Evolutionary conservation across 768 basidiomycete species (phyloP).

Genomic region (Ramaria rubella): DNA sequence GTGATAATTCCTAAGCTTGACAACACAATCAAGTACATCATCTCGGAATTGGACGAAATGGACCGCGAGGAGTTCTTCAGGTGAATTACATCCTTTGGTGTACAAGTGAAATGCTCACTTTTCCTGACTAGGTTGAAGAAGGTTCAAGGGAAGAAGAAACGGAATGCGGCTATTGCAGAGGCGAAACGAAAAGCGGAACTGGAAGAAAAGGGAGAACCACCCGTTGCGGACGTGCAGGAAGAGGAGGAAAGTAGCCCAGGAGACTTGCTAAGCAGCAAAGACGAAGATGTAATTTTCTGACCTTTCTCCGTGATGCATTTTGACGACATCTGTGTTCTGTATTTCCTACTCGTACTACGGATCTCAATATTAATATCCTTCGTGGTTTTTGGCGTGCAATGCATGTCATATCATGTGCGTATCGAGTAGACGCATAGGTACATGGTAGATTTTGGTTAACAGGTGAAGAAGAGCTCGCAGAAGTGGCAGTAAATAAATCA

Average conservation of each 20-base stretch:
- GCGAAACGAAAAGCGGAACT: conserved; percentile 14
- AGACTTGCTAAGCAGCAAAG: conserved; percentile 79
- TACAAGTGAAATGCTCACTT: background rate
- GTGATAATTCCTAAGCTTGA: conserved; percentile 92
- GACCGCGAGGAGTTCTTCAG: conserved; percentile 94
- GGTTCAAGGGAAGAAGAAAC: conserved; percentile 96
- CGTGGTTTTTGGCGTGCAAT: background rate
- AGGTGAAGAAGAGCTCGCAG: conserved; percentile 18
- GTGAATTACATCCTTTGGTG: conserved; percentile 31
- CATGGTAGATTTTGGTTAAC: conserved; percentile 51
- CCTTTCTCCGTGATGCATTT: background rate
- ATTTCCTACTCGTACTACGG: background rate
- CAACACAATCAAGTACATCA: conserved; percentile 96
- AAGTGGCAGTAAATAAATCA: conserved; percentile 32
- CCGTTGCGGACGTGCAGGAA: conserved; percentile 19
- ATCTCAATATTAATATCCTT: background rate
- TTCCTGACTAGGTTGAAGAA: conserved; percentile 70
- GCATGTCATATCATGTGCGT: conserved; percentile 44
- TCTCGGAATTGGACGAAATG: conserved; percentile 98
- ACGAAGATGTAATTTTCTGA: conserved; percentile 92
- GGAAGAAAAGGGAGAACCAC: conserved; percentile 8
- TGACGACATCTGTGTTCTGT: background rate
- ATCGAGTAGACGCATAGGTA: conserved; percentile 49
- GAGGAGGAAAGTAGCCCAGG: conserved; percentile 34
- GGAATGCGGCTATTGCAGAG: conserved; percentile 49